Percentiles rank a stretch among this genome's conserved stretches.
phyloP scores from a whole-genome alignment of 1,284 basidiomycete genomes.

The Marasmius oreades region DNA sequence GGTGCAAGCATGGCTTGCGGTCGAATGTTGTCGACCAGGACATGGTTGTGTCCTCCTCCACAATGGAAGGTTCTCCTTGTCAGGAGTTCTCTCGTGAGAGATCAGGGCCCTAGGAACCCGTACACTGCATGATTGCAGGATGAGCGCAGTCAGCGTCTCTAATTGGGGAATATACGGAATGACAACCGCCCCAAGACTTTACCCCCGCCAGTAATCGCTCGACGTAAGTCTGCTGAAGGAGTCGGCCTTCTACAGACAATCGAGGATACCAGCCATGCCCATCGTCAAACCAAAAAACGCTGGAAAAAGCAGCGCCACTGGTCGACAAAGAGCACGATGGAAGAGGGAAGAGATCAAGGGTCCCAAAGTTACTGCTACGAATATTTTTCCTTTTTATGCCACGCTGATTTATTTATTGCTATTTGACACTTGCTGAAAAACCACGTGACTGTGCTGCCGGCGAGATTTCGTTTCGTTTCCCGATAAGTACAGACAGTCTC shows the following conservation, averaged over 20 bases:
- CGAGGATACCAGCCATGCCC: neutral
- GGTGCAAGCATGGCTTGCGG: neutral
- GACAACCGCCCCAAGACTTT: neutral
- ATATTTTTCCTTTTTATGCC: neutral
- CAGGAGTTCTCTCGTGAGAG: neutral
- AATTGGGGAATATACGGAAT: too few relatives aligned
- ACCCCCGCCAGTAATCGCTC: neutral
- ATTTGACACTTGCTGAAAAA: neutral
- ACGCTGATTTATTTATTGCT: neutral
- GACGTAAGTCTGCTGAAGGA: neutral
- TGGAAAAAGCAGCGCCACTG: neutral
- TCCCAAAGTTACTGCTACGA: neutral
- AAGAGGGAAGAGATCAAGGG: conserved; percentile 1
- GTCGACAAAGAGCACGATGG: neutral
- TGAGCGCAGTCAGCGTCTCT: too few relatives aligned
- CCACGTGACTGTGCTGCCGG: neutral
- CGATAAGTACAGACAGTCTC: too few relatives aligned
- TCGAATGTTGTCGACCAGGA: neutral
- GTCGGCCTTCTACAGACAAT: neutral
- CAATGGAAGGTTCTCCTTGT: neutral
- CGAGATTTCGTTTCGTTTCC: too few relatives aligned
- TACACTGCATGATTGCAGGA: neutral
- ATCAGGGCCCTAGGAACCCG: neutral
- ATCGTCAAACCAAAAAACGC: neutral
- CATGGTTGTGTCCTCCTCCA: neutral